Evolutionary conservation across 306 rosid species (phyloP), one percentile per base, ranked within the genome.

Genomic region (Delonix regia): DNA sequence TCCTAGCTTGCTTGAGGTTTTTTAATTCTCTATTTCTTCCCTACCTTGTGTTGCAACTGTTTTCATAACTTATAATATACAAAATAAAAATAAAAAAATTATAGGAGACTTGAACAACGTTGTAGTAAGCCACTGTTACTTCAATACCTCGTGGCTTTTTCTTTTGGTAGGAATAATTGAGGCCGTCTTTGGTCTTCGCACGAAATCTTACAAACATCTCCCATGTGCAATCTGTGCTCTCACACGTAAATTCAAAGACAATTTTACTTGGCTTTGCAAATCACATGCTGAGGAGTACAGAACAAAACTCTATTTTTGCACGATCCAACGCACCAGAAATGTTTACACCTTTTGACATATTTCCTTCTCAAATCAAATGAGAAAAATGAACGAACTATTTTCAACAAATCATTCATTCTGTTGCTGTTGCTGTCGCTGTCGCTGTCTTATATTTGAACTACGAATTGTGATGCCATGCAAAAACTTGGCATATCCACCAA

Each of bases 381-480:
- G 47, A 15, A 76, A 45, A 30, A 62, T 38, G 34, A 74, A 83
- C 81, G 18, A 74, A 69, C 81, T 79, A 81, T 79, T 80, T 80
- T 87, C 69, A 76, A 87, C 76, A 74, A 65, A 65, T 65, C 30
- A 39, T 12, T 15, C 30, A 19, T 66, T 64, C 30, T 64, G 86
- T 76, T 89, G 82, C 44, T 81, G 92, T 89, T n/a, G 52, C 11
- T 12, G 18, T n/a, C 12, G 76, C 85, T 79, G 86, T 76, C 90
- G 82, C 44, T 81, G 92, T 89, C 97, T 89, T 68, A 90, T 82
- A 76, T 82, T 86, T 44, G 96, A 80, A 82, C 78, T 84, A 30
- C 92, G 96, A 69, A 89, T 28, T 16, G 94, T 95, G 76, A 95
- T 87, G 44, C 98, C 99, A 45, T 95, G 99, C 85, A 95, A 89